These are phyloP conservation scores for Xerophyta viscosa DNA, from an alignment of 106 monocot genomes.

Conservation along the genomic window DNA sequence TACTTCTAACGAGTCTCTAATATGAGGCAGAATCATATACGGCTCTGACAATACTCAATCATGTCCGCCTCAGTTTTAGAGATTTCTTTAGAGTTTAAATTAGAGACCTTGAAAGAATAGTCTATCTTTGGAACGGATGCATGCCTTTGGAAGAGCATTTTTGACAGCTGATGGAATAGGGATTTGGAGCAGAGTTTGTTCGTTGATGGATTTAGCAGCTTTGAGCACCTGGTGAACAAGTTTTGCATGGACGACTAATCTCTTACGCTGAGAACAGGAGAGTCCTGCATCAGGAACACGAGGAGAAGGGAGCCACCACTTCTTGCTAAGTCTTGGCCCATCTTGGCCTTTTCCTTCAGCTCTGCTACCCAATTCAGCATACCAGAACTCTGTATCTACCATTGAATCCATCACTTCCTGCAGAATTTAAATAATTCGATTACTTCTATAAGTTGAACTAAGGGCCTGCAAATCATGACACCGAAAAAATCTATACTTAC, in stretches of 20 bases:
- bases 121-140: neutral
- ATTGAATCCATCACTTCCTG: conserved; percentile 93
- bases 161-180: conserved; percentile 45
- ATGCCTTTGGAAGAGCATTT: conserved; percentile 75
- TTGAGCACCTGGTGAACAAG: conserved; percentile 83
- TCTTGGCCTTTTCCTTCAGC: conserved; percentile 21
- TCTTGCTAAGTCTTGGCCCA: conserved; percentile 35
- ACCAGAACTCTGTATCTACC: conserved; percentile 87
- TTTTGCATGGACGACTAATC: conserved; percentile 67
- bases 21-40: no score
- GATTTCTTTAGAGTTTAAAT: no score
- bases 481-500: conserved; percentile 51
- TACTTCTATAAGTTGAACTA: no score
- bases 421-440: neutral
- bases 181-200: conserved; percentile 76
- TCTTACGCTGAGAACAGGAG: conserved; percentile 54
- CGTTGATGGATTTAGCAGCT: conserved; percentile 92
- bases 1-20: no score
- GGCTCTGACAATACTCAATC: no score
- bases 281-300: conserved; percentile 71
- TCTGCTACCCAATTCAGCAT: conserved; percentile 61
- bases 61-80: no score
- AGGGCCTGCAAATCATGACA: no score
- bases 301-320: conserved; percentile 95
- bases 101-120: no score